phyloP scores from a whole-genome alignment of 1,139 yeast genomes.

The Suhomyces anneliseae region DNA sequence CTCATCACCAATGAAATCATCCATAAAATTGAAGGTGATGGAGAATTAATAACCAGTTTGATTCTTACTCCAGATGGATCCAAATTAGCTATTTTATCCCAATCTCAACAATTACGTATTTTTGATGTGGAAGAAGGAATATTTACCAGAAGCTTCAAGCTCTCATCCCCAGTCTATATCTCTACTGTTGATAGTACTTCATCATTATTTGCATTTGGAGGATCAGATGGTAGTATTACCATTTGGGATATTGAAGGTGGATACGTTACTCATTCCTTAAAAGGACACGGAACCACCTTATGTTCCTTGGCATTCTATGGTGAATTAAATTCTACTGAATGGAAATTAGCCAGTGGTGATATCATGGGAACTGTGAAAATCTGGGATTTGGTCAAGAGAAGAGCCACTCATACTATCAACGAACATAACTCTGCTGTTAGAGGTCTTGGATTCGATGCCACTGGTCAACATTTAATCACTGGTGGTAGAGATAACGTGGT shows the following conservation, averaged over 20 bases:
- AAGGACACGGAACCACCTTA: slow-evolving; percentile 94
- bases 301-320: slow-evolving; percentile 78
- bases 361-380: slow-evolving; percentile 82
- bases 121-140: slow-evolving; percentile 49
- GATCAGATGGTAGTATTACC: slow-evolving; percentile 88
- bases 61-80: slow-evolving; percentile 75
- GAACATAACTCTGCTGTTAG: slow-evolving; percentile 88
- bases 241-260: slow-evolving; percentile 94
- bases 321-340: slow-evolving; percentile 62
- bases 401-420: slow-evolving; percentile 58
- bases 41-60: slow-evolving; percentile 75
- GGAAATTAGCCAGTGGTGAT: slow-evolving; percentile 87
- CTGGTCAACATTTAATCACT: slow-evolving; percentile 59
- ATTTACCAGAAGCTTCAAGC: slow-evolving; percentile 54
- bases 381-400: slow-evolving; percentile 89
- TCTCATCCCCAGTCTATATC: slow-evolving; percentile 80
- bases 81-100: slow-evolving; percentile 71
- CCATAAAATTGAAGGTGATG: slow-evolving; percentile 79
- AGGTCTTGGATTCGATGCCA: slow-evolving; percentile 65
- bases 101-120: slow-evolving; percentile 78
- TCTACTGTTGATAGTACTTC: slow-evolving; percentile 78
- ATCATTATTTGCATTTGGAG: slow-evolving; percentile 87
- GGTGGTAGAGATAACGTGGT: slow-evolving; percentile 91
- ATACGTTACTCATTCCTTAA: slow-evolving; percentile 81
- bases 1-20: slow-evolving; percentile 55